Evolutionary conservation across 2,329 filamentous ascomycete species (phyloP), one percentile per base, ranked within the genome.

Genomic region (Colletotrichum sp.): DNA sequence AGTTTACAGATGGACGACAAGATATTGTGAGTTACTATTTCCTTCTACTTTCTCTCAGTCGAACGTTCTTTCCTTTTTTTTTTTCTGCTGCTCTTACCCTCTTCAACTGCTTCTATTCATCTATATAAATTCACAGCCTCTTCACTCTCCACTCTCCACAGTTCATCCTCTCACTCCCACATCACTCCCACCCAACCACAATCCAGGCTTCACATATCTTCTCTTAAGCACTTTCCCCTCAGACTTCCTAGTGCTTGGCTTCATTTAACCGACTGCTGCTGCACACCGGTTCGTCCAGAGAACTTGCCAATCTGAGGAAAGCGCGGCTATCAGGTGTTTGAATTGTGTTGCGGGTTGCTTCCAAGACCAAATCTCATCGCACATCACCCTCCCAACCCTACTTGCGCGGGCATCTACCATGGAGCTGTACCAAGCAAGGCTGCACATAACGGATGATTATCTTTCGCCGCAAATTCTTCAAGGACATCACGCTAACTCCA

Each of bases 1-100:
- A 89, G 75, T 89, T 89, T 64, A 85, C 85, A 34, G 88, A 90
- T 78, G 88, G 88, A 28, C 83, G 85, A 66, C 78, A 85, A 77
- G 84, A 88, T 70, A 75, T 84, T 79, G 89, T 90, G 84, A 84
- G 88, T 86, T 15, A 6, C 8, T 32, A 8, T n/a, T 30, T 75
- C 18, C 28, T 18, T 64, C 30, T n/a, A 18, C 52, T 57, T 64
- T 28, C 30, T 39, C 36, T n/a, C 24, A 59, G 15, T 28, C 24
- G 30, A 28, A 13, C 32, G 34, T 18, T 71, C 57, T 59, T 65
- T 34, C 55, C 24, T 28, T 64, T 26, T 12, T 64, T 26, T 12
- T 28, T 63, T 5, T 0, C 15, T 59, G 28, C 6, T 21, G 59
- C 59, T 62, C 59, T 64, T 44, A 8, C 34, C 34, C 6, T 26